These are phyloP conservation scores for Colletotrichum tofieldiae DNA, from an alignment of 2,329 filamentous ascomycete genomes.

Conservation along the genomic window DNA sequence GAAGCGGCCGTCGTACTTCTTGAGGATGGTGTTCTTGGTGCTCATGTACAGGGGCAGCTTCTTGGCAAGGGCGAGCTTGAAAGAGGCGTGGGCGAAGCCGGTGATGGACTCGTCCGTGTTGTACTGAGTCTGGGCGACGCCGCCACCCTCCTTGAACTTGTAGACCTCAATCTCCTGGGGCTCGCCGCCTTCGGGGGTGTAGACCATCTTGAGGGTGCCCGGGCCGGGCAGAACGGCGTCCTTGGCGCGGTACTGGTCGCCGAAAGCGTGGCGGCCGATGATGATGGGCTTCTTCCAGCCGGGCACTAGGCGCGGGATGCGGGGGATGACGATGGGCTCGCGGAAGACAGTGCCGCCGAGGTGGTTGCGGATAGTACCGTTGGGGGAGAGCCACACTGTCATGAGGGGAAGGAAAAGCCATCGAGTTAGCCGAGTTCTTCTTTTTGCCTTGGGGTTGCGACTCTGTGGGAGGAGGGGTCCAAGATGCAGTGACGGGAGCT, in stretches of 20 bases:
- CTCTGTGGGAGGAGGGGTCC: slow-evolving; percentile 1
- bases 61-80: slow-evolving; percentile 95
- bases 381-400: slow-evolving; percentile 96
- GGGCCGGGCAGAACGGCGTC: slow-evolving; percentile 87
- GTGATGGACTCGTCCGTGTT: slow-evolving; percentile 97
- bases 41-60: slow-evolving; percentile 97
- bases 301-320: slow-evolving; percentile 92
- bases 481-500: background rate
- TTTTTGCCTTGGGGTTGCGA: background rate
- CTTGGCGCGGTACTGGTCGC: slow-evolving; percentile 98
- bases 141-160: slow-evolving; percentile 86
- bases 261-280: slow-evolving; percentile 98
- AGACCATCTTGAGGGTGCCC: slow-evolving; percentile 95
- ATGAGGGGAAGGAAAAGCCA: slow-evolving; percentile 23
- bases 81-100: slow-evolving; percentile 95
- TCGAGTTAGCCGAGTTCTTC: slow-evolving; percentile 18
- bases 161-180: slow-evolving; percentile 91
- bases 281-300: slow-evolving; percentile 99
- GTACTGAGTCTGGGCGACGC: slow-evolving; percentile 95
- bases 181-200: slow-evolving; percentile 86
- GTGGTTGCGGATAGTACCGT: slow-evolving; percentile 86
- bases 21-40: slow-evolving; percentile 99
- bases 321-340: slow-evolving; percentile 96
- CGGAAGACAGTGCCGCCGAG: slow-evolving; percentile 97
- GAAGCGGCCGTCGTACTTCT: slow-evolving; percentile 98